Evolutionary conservation across 345 rosid species (phyloP).

Genomic region (Eutrema japonicum): DNA sequence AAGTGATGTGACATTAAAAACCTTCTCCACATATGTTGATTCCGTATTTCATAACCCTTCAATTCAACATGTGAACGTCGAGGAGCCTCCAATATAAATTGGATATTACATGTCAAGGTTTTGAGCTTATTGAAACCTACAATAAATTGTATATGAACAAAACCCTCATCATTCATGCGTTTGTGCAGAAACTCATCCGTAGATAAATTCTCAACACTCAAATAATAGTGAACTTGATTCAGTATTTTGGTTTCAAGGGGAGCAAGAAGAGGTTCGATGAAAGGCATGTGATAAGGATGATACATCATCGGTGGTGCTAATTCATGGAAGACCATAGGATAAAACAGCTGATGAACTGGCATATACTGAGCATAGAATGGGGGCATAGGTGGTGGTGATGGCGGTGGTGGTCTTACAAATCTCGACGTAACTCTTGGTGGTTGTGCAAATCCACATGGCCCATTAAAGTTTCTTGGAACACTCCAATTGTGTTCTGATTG

Average conservation of each 20-base stretch:
- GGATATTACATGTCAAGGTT: constrained; percentile 54
- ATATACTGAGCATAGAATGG: not conserved
- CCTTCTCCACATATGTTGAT: constrained; percentile 56
- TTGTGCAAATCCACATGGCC: too few relatives aligned
- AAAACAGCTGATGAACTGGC: not conserved
- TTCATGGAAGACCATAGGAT: not conserved
- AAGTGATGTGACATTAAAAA: constrained; percentile 55
- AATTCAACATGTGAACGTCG: constrained; percentile 58
- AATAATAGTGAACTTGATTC: constrained; percentile 61
- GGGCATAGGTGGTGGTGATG: not conserved
- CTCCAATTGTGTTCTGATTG: too few relatives aligned
- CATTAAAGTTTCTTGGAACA: too few relatives aligned
- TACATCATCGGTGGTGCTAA: not conserved
- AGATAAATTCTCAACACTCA: constrained; percentile 70
- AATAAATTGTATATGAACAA: constrained; percentile 69
- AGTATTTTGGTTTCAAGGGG: too few relatives aligned
- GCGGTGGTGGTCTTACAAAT: not conserved
- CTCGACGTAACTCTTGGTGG: not conserved
- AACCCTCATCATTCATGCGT: constrained; percentile 82
- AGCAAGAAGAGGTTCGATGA: not conserved
- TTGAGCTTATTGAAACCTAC: constrained; percentile 73
- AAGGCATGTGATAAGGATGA: not conserved
- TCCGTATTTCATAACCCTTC: constrained; percentile 75
- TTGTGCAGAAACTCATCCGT: constrained; percentile 62
- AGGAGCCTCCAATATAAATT: constrained; percentile 60